Percentiles rank a stretch among this genome's conserved stretches.
phyloP scores from a whole-genome alignment of 1,284 basidiomycete species.

The Trametes versicolor region DNA sequence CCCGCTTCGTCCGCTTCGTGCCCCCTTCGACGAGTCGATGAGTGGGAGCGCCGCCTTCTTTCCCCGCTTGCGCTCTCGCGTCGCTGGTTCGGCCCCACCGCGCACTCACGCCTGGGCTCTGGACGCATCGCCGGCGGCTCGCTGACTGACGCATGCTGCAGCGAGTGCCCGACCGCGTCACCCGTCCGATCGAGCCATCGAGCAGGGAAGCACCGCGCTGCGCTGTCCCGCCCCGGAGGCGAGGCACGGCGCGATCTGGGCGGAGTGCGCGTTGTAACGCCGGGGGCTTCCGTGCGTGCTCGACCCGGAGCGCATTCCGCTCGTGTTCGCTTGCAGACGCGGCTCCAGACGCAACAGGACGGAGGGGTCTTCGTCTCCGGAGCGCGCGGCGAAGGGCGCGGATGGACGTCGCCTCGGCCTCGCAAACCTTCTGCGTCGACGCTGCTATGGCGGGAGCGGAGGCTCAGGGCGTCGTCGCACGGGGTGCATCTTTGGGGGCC shows the following conservation, averaged over 20 bases:
- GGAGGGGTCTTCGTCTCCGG: not conserved
- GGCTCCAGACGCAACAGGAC: too few species aligned
- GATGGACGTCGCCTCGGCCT: not conserved
- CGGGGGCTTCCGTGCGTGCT: too few species aligned
- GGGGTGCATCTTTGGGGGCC: too few species aligned
- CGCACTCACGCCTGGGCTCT: not conserved
- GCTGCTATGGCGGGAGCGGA: too few species aligned
- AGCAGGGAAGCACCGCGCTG: too few species aligned
- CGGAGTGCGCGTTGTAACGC: too few species aligned
- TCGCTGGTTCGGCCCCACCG: not conserved
- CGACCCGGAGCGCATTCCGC: not conserved
- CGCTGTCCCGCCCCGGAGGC: not conserved
- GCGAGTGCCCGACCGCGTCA: too few species aligned
- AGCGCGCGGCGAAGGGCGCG: conserved; percentile 1
- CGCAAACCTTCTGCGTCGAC: not conserved
- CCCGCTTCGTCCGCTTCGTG: not conserved
- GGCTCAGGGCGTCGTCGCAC: too few species aligned
- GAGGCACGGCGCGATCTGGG: not conserved
- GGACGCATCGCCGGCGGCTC: not conserved
- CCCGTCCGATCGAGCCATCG: too few species aligned
- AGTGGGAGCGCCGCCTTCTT: not conserved
- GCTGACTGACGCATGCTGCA: too few species aligned
- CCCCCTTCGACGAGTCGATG: too few species aligned
- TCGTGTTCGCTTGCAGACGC: not conserved
- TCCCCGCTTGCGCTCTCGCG: conserved; percentile 12